Evolutionary conservation across 1,139 yeast genomes (phyloP), one percentile per base, ranked within the genome.

Genomic region (Magnusiomyces fungicola): DNA sequence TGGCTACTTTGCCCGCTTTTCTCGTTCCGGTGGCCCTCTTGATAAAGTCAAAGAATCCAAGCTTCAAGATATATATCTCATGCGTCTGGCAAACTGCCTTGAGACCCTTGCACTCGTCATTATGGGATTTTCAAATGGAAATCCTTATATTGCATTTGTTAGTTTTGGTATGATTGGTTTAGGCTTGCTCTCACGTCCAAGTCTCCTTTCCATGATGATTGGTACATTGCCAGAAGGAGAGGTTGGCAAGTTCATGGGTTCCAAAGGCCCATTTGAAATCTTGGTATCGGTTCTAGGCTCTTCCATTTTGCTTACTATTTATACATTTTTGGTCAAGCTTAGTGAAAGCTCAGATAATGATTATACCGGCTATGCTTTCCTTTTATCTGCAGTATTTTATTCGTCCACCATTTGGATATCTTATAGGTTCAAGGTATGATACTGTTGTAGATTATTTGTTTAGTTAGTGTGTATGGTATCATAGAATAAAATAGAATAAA

Each of bases 201-300:
- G 19, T 16, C 7, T 40, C 14, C n/a, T 40, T 19, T 25, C 43
- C 19, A 21, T 18, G 12, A 40, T 27, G 33, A 40, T 40, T 18
- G 25, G 25, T n/a, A 18, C 25, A 7, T 14, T 16, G 9, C 43
- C 43, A 3, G 14, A 9, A 16, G 33, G 33, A 3, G 33, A 40
- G n/a, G 22, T 40, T 10, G 43, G 43, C 21, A 14, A 18, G 21
- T 40, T 40, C 33, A 40, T 40, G 43, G 43, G 43, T 5, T 16
- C 43, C 3, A 40, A 40, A 24, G 43, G 43, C 32, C 43, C 43
- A 7, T 24, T 40, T 6, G 43, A 40, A 25, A 23, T 40, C 7
- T 27, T 37, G 5, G 33, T 40, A 3, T 16, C 43, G 14, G 43
- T 40, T 3, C 19, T 40, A n/a, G 43, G 43, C 10, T 25, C 43